Evolutionary conservation across 2,329 filamentous ascomycete species (phyloP).

Genomic region (Helotiales sp.): DNA sequence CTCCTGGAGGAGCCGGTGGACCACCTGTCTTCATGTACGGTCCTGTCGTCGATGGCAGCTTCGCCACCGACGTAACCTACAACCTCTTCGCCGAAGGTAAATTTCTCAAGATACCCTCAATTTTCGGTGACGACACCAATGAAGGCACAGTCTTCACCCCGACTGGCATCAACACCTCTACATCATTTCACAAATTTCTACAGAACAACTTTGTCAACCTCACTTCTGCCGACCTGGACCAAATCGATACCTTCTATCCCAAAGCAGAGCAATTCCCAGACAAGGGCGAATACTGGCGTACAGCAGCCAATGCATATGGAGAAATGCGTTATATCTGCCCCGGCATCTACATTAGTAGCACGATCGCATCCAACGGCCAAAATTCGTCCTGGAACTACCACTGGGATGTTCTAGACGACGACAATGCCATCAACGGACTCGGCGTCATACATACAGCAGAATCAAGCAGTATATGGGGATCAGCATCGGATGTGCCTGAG

Average conservation of each 20-base stretch:
- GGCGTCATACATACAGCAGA: conserved; percentile 71
- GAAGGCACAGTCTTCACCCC: conserved; percentile 66
- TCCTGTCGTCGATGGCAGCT: conserved; percentile 54
- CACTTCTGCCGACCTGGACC: conserved; percentile 47
- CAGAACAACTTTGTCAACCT: conserved; percentile 58
- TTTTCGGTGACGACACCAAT: conserved; percentile 60
- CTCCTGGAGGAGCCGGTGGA: conserved; percentile 32
- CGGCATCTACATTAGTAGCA: conserved; percentile 49
- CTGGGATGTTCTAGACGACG: conserved; percentile 59
- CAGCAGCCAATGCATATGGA: conserved; percentile 58
- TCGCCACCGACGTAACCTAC: conserved; percentile 53
- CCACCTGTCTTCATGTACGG: conserved; percentile 53
- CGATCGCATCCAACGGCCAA: conserved; percentile 34
- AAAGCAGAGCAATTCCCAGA: conserved; percentile 44
- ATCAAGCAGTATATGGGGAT: conserved; percentile 66
- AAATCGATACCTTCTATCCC: conserved; percentile 57
- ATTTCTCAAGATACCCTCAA: conserved; percentile 54
- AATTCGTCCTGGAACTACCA: conserved; percentile 64
- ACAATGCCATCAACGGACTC: conserved; percentile 50
- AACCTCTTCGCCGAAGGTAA: conserved; percentile 46
- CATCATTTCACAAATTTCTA: conserved; percentile 55
- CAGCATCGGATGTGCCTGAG: conserved; percentile 60
- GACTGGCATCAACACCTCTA: conserved; percentile 44
- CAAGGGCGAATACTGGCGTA: conserved; percentile 57
- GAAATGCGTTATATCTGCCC: conserved; percentile 68